These are phyloP conservation scores for Infundibulicybe gibba DNA, from an alignment of 768 basidiomycete species.

Conservation along the genomic window DNA sequence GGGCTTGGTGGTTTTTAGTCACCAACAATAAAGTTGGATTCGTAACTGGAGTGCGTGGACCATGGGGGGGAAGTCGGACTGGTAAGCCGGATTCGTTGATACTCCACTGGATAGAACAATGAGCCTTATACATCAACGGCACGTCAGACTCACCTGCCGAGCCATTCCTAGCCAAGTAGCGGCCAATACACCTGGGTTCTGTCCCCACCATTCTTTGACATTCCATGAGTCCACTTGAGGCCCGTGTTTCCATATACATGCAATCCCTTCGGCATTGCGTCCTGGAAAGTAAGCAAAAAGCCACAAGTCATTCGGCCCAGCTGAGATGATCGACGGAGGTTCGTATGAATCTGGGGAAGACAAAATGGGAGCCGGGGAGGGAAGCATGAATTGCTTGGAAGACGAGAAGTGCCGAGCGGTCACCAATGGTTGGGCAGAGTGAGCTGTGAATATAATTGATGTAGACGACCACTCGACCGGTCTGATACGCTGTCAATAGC, in stretches of 20 bases:
- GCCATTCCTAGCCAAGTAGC: constrained; percentile 58
- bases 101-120: constrained; percentile 43
- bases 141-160: constrained; percentile 47
- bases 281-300: constrained; percentile 76
- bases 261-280: constrained; percentile 49
- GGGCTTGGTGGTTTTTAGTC: constrained; percentile 57
- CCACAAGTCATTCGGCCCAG: constrained; percentile 57
- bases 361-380: constrained; percentile 48
- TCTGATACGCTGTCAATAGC: constrained; percentile 27
- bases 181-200: constrained; percentile 54
- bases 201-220: constrained; percentile 54
- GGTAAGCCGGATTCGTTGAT: constrained; percentile 37
- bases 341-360: constrained; percentile 46
- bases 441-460: constrained; percentile 67
- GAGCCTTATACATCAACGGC: too few species aligned
- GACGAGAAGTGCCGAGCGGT: constrained; percentile 68
- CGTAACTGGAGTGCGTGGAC: constrained; percentile 51
- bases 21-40: constrained; percentile 59
- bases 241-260: constrained; percentile 64
- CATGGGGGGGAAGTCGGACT: constrained; percentile 53
- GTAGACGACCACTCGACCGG: constrained; percentile 70
- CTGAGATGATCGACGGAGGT: constrained; percentile 59
- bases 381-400: constrained; percentile 58
- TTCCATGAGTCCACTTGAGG: constrained; percentile 60
- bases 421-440: constrained; percentile 57